Conservation (phyloP, 371 early-diverging fungal genomes). For the Dichotomocladium elegans region DNA sequence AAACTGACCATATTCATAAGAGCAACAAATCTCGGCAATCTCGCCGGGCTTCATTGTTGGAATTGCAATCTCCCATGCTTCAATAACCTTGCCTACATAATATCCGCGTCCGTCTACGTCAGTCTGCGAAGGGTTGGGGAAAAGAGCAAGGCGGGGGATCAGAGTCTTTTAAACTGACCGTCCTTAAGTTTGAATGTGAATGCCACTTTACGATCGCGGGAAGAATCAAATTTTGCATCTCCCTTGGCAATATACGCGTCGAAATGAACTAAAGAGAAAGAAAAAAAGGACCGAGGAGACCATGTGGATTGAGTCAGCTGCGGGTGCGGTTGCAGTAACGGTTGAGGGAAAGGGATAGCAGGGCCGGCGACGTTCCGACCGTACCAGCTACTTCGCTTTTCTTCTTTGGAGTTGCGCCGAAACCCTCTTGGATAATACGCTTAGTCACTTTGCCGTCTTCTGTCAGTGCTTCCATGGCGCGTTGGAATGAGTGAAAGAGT, state of each 20-base stretch:
- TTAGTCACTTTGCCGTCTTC: slow-evolving; percentile 36
- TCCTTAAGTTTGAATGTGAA: slow-evolving; percentile 4
- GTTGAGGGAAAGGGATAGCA: too few relatives aligned
- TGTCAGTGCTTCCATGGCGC: slow-evolving; percentile 19
- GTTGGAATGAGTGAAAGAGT: not conserved
- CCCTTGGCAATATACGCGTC: slow-evolving; percentile 19
- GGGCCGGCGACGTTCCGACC: too few relatives aligned
- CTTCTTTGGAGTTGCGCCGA: slow-evolving; percentile 15
- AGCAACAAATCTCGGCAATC: slow-evolving; percentile 44
- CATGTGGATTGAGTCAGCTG: not conserved
- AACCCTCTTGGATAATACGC: slow-evolving; percentile 24
- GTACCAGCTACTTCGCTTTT: slow-evolving; percentile 25
- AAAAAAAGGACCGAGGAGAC: not conserved
- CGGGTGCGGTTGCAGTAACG: too few relatives aligned
- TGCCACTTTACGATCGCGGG: slow-evolving; percentile 20
- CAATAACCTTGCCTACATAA: slow-evolving; percentile 45
- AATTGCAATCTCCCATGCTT: slow-evolving; percentile 59
- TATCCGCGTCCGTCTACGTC: not conserved
- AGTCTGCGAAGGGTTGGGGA: not conserved
- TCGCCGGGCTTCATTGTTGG: slow-evolving; percentile 62
- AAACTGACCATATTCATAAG: slow-evolving; percentile 54
- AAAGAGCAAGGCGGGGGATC: too few relatives aligned
- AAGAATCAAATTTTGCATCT: slow-evolving; percentile 32
- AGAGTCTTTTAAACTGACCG: slow-evolving; percentile 1
- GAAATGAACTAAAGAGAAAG: slow-evolving; percentile 30